These are phyloP conservation scores for Yamadazyma pseudoaaseri DNA, from an alignment of 1,139 yeast genomes.

Conservation along the genomic window DNA sequence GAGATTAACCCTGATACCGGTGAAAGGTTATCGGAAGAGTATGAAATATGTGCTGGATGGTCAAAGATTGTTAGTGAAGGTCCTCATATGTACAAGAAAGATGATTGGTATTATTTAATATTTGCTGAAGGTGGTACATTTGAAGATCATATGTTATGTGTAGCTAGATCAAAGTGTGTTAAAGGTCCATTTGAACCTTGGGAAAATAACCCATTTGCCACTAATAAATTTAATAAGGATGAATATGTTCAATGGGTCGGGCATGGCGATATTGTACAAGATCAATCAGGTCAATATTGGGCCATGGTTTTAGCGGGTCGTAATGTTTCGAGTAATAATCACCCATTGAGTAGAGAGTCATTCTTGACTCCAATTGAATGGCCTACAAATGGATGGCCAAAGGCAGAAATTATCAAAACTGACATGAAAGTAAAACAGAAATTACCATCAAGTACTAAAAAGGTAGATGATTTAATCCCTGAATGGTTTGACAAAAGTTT, in stretches of 20 bases:
- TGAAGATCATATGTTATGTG: constrained; percentile 11
- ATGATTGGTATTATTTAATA: constrained; percentile 9
- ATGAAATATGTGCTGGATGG: constrained; percentile 12
- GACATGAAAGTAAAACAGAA: constrained; percentile 7
- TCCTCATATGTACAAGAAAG: constrained; percentile 11
- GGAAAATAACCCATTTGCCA: constrained; percentile 9
- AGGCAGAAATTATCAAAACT: constrained; percentile 8
- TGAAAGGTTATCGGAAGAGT: constrained; percentile 9
- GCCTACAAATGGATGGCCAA: constrained; percentile 11
- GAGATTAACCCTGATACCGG: constrained; percentile 11
- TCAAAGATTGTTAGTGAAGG: constrained; percentile 11
- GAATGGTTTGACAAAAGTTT: constrained; percentile 7
- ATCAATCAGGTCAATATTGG: constrained; percentile 9
- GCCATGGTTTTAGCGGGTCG: constrained; percentile 9
- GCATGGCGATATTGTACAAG: constrained; percentile 11
- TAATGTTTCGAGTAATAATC: constrained; percentile 5
- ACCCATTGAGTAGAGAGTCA: constrained; percentile 11
- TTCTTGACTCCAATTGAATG: constrained; percentile 10
- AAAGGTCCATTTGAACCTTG: constrained; percentile 10
- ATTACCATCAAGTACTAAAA: constrained; percentile 4
- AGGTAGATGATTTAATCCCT: constrained; percentile 6
- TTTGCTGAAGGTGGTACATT: constrained; percentile 13
- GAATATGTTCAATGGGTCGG: constrained; percentile 13
- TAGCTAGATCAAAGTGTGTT: constrained; percentile 8
- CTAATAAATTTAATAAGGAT: constrained; percentile 5